A percentile compares a stretch with the other conserved stretches of the same genome.
phyloP scores from a whole-genome alignment of 2,329 filamentous ascomycete genomes.

The Thermomyces lanuginosus region DNA sequence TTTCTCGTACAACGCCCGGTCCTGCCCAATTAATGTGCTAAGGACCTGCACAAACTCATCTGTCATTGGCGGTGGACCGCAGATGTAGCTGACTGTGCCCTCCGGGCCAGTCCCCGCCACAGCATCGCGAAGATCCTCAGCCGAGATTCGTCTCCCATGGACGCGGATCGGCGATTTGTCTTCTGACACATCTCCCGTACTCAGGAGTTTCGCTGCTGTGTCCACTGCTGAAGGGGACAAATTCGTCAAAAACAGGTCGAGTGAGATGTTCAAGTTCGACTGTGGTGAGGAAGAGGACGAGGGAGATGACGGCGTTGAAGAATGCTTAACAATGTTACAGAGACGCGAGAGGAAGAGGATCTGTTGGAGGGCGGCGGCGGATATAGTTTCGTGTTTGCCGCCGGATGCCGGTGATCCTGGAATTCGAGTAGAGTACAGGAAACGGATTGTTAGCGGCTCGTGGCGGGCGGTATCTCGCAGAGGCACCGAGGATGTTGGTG shows the following conservation, averaged over 20 bases:
- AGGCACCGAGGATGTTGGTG: slow-evolving; percentile 11
- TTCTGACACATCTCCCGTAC: slow-evolving; percentile 1
- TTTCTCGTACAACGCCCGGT: slow-evolving; percentile 42
- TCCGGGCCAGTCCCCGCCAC: slow-evolving; percentile 10
- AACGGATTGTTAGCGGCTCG: slow-evolving; percentile 29
- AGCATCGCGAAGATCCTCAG: slow-evolving; percentile 22
- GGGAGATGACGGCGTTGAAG: too few relatives aligned
- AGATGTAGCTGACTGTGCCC: slow-evolving; percentile 46
- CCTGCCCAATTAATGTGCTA: slow-evolving; percentile 21
- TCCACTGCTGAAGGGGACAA: slow-evolving; percentile 6
- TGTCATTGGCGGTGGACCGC: slow-evolving; percentile 53
- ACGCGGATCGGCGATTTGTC: slow-evolving; percentile 2
- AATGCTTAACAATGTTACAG: slow-evolving; percentile 18
- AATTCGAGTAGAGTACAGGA: slow-evolving; percentile 47
- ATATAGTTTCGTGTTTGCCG: slow-evolving; percentile 1
- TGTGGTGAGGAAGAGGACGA: slow-evolving; percentile 12
- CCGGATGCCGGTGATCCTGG: slow-evolving; percentile 5
- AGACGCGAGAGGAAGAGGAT: slow-evolving; percentile 35
- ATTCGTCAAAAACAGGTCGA: slow-evolving; percentile 22
- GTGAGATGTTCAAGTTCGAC: slow-evolving; percentile 12
- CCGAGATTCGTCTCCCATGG: slow-evolving; percentile 20
- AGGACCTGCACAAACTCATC: slow-evolving; percentile 42
- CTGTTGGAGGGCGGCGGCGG: slow-evolving; percentile 12
- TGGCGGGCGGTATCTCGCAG: slow-evolving; percentile 2
- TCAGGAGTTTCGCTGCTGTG: slow-evolving; percentile 2